These are phyloP conservation scores for Gremmenia infestans DNA, from an alignment of 2,329 filamentous ascomycete species.

Conservation along the genomic window DNA sequence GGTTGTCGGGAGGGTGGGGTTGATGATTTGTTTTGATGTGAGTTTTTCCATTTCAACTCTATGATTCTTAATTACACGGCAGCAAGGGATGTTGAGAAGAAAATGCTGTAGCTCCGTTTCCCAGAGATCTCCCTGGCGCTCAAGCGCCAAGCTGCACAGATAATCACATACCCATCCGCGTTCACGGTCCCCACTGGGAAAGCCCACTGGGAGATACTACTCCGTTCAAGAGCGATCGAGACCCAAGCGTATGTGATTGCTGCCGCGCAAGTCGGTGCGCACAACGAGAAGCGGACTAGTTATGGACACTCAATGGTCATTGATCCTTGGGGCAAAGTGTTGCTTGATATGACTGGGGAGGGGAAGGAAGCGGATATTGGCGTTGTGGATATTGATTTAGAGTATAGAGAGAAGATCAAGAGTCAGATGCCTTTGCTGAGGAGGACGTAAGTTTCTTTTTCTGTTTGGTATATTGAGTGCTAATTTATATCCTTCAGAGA, in stretches of 20 bases:
- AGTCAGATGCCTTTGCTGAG: conserved; percentile 53
- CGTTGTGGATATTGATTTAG: conserved; percentile 50
- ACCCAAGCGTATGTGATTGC: conserved; percentile 84
- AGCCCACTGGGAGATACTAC: conserved; percentile 79
- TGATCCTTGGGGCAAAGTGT: conserved; percentile 77
- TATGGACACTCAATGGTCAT: conserved; percentile 85
- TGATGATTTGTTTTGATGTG: conserved; percentile 83
- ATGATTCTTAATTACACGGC: neutral
- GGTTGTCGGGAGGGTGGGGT: conserved; percentile 67
- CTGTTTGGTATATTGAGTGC: neutral
- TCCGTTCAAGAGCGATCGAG: conserved; percentile 81
- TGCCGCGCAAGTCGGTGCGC: conserved; percentile 73
- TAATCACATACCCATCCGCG: conserved; percentile 82
- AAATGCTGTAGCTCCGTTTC: conserved; percentile 57
- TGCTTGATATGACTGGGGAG: conserved; percentile 57
- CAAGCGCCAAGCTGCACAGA: conserved; percentile 60
- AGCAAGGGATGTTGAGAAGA: neutral
- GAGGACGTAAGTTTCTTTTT: conserved; percentile 33
- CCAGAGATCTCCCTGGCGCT: conserved; percentile 69
- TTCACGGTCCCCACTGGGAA: conserved; percentile 83
- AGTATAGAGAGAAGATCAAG: conserved; percentile 45
- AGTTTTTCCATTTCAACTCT: conserved; percentile 17
- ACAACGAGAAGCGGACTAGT: conserved; percentile 69
- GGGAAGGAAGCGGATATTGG: conserved; percentile 40
- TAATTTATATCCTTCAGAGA: conserved; percentile 18